These are phyloP conservation scores for Kwoniella dendrophila DNA, from an alignment of 768 basidiomycete species.

Conservation along the genomic window DNA sequence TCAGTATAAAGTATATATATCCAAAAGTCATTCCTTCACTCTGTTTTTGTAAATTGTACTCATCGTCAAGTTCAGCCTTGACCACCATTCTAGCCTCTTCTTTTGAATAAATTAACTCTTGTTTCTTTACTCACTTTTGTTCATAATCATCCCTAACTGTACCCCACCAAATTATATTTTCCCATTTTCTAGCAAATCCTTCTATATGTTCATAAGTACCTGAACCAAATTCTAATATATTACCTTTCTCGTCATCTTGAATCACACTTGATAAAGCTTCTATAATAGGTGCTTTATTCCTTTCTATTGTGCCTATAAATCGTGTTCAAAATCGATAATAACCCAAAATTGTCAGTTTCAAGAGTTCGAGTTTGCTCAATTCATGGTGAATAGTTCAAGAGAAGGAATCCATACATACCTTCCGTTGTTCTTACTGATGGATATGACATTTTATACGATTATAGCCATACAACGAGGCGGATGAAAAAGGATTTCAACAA, in stretches of 20 bases:
- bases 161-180: slow-evolving; percentile 32
- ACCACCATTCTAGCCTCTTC: not conserved
- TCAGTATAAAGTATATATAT: not conserved
- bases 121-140: slow-evolving; percentile 23
- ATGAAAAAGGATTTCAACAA: not conserved
- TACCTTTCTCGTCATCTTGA: not conserved
- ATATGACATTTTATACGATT: slow-evolving; percentile 4
- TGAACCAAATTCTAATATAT: slow-evolving; percentile 33
- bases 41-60: not conserved
- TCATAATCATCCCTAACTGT: slow-evolving; percentile 28
- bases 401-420: not conserved
- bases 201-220: slow-evolving; percentile 31
- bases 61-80: not conserved
- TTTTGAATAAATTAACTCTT: too few species aligned
- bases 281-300: slow-evolving; percentile 32
- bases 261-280: slow-evolving; percentile 23
- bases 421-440: slow-evolving; percentile 2
- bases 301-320: slow-evolving; percentile 25
- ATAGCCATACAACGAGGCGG: not conserved
- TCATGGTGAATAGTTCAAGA: too few species aligned
- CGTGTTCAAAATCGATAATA: too few species aligned
- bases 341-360: too few species aligned
- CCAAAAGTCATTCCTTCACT: too few species aligned
- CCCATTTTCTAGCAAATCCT: slow-evolving; percentile 19
- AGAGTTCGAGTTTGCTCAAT: too few species aligned